A percentile compares a stretch with the other conserved stretches of the same genome.
Conservation (phyloP, 169 alveolate species). For the Plasmodium knowlesi region DNA sequence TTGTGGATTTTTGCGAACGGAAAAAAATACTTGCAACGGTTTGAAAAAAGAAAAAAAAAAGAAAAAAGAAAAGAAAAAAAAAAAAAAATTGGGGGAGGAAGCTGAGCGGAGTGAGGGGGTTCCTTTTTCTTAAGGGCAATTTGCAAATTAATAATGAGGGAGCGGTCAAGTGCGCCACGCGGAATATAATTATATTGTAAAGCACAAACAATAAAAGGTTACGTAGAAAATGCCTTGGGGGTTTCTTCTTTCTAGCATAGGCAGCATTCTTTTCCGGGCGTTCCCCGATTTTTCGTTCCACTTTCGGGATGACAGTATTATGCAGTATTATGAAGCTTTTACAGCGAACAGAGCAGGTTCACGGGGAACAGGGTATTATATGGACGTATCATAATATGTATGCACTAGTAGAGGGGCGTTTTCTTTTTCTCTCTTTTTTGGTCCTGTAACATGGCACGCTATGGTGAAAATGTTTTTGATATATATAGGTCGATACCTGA, state of each 20-base stretch:
- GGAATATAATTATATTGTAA: too few species aligned
- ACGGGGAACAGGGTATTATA: background rate
- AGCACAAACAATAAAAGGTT: too few species aligned
- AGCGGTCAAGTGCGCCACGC: background rate
- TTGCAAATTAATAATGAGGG: background rate
- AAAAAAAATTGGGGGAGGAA: too few species aligned
- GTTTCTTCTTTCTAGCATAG: background rate
- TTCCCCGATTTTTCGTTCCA: background rate
- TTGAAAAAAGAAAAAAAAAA: background rate
- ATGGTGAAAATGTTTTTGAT: too few species aligned
- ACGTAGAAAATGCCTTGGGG: background rate
- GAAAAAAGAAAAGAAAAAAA: too few species aligned
- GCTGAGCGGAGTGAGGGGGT: too few species aligned
- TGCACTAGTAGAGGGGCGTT: background rate
- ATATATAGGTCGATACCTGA: background rate
- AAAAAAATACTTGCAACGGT: background rate
- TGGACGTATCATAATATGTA: background rate
- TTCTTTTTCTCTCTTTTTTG: too few species aligned
- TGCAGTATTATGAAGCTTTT: background rate
- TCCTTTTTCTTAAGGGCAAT: background rate
- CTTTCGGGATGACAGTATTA: background rate
- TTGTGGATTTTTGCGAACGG: background rate
- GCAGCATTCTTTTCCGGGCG: background rate
- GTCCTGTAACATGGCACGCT: background rate
- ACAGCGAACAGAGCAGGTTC: background rate